Percentiles rank a stretch among this genome's conserved stretches.
phyloP scores from a whole-genome alignment of 495 filamentous ascomycete genomes.

The Penicillium pancosmium region DNA sequence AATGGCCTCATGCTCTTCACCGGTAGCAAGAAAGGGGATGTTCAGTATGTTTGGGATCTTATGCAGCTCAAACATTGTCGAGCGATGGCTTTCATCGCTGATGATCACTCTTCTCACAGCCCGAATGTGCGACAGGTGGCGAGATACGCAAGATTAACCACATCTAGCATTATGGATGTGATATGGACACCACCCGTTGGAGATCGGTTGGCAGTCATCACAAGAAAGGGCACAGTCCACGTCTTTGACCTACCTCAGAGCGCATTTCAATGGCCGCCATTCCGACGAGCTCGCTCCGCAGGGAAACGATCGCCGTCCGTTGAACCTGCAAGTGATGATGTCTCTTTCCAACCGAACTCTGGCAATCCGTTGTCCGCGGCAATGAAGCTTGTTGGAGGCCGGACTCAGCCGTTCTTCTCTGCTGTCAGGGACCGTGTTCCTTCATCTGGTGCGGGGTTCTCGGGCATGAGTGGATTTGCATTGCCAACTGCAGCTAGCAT shows the following conservation, averaged over 20 bases:
- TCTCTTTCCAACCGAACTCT: conserved; percentile 53
- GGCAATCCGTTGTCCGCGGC: conserved; percentile 69
- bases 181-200: conserved; percentile 82
- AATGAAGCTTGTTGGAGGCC: conserved; percentile 54
- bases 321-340: conserved; percentile 39
- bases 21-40: conserved; percentile 88
- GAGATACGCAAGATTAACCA: conserved; percentile 85
- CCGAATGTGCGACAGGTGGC: conserved; percentile 77
- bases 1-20: conserved; percentile 83
- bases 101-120: conserved; percentile 33
- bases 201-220: conserved; percentile 81
- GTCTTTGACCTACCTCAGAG: conserved; percentile 81
- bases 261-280: conserved; percentile 88
- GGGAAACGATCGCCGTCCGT: conserved; percentile 38
- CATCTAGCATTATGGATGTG: conserved; percentile 86
- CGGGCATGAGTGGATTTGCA: conserved; percentile 48
- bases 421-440: conserved; percentile 55
- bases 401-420: conserved; percentile 61
- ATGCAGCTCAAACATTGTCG: conserved; percentile 62
- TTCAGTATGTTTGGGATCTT: conserved; percentile 91
- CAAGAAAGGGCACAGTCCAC: conserved; percentile 91
- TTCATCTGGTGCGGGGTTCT: conserved; percentile 52
- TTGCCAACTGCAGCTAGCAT: conserved; percentile 67
- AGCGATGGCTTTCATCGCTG: conserved; percentile 42
- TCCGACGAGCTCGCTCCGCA: conserved; percentile 59